Evolutionary conservation across 768 basidiomycete genomes (phyloP), one percentile per base, ranked within the genome.

Genomic region (Krasilnikovozyma curviuscula): DNA sequence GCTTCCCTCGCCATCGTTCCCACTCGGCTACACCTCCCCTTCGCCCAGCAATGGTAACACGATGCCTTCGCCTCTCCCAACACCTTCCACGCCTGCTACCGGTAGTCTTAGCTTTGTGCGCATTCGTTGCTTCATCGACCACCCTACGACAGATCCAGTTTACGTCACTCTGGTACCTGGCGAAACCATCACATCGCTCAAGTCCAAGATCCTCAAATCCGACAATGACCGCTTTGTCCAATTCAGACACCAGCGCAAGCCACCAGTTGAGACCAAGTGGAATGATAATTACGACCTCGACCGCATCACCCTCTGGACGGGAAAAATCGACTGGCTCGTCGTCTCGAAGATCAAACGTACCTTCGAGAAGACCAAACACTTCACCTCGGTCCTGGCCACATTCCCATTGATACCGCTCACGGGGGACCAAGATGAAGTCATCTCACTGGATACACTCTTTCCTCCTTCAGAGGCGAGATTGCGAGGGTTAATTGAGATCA

Each of bases 111-210:
- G 16, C 41, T 27, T 46, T 9, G 18, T 52, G 33, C 40, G 50
- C n/a, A 14, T 52, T 13, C 24, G 50, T 14, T 44, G 46, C 27
- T 52, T 47, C 40, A 47, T 52, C 33, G 50, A 52, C 38, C 50
- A 52, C 35, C 50, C 50, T 2, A 52, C 50, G 18, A 47, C 50
- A 40, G 50, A 52, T 29, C 45, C 50, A 3, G 40, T 52, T n/a
- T 52, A 52, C 41, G 39, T 52, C 27, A 52, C 45, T 33, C 41
- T 46, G 45, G 27, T 30, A 18, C 50, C 50, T 2, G 50, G 50
- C 6, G 50, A 52, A 14, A 52, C 45, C 8, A 44, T 52, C 6
- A 40, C 41, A 2, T 35, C 50, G 25, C 35, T 52, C 33, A 52
- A 52, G 33, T 46, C 42, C 40, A 52, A 52, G 46, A 46, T 52